Evolutionary conservation across 805 yeast species (phyloP), one percentile per base, ranked within the genome.

Genomic region (Torulaspora delbrueckii): DNA sequence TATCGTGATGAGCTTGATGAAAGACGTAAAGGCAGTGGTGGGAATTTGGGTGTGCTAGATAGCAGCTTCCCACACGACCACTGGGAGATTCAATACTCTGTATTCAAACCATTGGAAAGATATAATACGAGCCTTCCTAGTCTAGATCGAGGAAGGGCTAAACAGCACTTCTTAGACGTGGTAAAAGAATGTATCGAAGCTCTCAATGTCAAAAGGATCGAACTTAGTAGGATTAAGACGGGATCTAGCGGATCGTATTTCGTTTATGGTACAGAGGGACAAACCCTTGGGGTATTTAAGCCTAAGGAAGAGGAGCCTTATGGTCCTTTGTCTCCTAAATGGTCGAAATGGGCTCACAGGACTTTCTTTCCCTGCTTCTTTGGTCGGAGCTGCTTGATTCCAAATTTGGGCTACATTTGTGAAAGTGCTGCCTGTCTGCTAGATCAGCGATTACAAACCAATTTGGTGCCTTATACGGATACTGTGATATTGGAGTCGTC

Each of bases 221-320:
- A 64, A 22, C 86, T 88, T 0, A 56, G 61, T 40, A 62, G 84
- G 42, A 82, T 84, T 5, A 56, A 78, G 22, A 74, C 78, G 14
- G 90, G 90, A 0, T 80, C 86, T 1, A 79, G 86, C 0, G 90
- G 90, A 1, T 77, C 84, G 43, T 83, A 83, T 57, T 84, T 83
- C 58, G 68, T 82, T 1, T 72, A 66, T 48, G 66, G 68, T 38
- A 49, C 66, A 1, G 32, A 23, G 8, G 37, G 42, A 8, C 42
- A 34, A 7, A 32, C 71, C 9, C 73, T 73, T 12, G 89, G 82
- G 0, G 80, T 84, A 2, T 84, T 84, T 69, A 84, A 84, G 59
- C 90, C 90, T 4, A 82, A 82, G 57, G 88, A 83, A 61, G 90
- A 84, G 60, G 89, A 84, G 54, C 90, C 89, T 0, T 84, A 84